phyloP scores from a whole-genome alignment of 805 yeast species.

The Saitoella complicata region DNA sequence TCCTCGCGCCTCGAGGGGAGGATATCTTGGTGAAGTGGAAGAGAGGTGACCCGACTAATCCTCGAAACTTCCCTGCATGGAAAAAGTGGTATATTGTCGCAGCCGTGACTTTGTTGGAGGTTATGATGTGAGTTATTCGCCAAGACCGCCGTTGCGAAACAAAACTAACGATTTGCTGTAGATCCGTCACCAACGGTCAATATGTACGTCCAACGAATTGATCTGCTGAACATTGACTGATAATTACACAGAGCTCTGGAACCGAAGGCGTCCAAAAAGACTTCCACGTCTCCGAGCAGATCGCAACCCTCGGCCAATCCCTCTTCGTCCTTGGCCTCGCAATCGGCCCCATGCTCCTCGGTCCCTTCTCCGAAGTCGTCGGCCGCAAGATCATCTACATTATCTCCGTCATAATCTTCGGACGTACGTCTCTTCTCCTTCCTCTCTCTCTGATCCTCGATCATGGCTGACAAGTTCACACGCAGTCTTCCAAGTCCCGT shows the following conservation, averaged over 20 bases:
- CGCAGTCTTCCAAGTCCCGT: constrained; percentile 11
- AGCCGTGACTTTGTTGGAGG: neutral
- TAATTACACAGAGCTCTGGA: constrained; percentile 6
- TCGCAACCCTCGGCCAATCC: constrained; percentile 56
- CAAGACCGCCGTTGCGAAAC: too few relatives aligned
- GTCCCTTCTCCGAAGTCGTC: constrained; percentile 61
- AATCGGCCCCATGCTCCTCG: constrained; percentile 77
- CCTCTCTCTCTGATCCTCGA: too few relatives aligned
- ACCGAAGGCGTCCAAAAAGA: constrained; percentile 21
- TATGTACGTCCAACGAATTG: too few relatives aligned
- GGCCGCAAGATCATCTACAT: constrained; percentile 50
- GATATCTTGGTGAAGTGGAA: too few relatives aligned
- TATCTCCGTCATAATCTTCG: constrained; percentile 30
- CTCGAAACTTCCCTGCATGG: constrained; percentile 1
- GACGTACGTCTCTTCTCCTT: too few relatives aligned
- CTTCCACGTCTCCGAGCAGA: constrained; percentile 46
- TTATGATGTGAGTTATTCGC: too few relatives aligned
- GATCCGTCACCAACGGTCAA: too few relatives aligned
- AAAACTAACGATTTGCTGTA: too few relatives aligned
- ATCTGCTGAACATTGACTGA: too few relatives aligned
- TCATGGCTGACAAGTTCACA: too few relatives aligned
- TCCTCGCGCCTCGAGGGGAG: too few relatives aligned
- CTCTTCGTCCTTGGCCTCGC: constrained; percentile 83
- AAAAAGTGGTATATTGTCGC: neutral
- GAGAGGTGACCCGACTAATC: constrained; percentile 1